A percentile compares a stretch with the other conserved stretches of the same genome.
phyloP scores from a whole-genome alignment of 495 filamentous ascomycete species.

The Lophium mytilinum region DNA sequence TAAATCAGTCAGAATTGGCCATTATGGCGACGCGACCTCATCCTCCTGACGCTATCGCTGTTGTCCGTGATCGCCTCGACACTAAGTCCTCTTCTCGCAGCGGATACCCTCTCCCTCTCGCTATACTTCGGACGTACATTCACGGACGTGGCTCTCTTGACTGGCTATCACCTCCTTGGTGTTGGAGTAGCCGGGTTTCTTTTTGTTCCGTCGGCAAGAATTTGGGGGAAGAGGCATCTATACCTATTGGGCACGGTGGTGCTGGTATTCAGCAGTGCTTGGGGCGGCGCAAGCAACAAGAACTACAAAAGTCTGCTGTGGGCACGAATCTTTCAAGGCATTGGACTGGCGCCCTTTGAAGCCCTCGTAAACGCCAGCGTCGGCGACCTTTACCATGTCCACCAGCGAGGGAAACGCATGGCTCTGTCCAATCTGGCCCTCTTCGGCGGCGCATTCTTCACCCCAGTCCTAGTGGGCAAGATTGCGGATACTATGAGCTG shows the following conservation, averaged over 20 bases:
- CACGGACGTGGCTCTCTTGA: conserved; percentile 68
- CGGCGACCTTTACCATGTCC: conserved; percentile 27
- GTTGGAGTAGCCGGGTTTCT: conserved; percentile 72
- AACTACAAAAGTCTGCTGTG: conserved; percentile 65
- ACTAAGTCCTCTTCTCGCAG: conserved; percentile 76
- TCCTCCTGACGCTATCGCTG: conserved; percentile 68
- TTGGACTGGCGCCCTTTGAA: conserved; percentile 40
- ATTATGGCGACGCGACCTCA: conserved; percentile 74
- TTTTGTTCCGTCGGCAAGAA: conserved; percentile 77
- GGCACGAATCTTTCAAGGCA: conserved; percentile 45
- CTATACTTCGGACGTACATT: conserved; percentile 53
- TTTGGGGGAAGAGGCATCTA: conserved; percentile 87
- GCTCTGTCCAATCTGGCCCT: conserved; percentile 80
- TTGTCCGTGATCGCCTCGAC: conserved; percentile 73
- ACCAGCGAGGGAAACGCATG: conserved; percentile 83
- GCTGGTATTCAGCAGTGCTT: conserved; percentile 61
- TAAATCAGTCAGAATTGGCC: conserved; percentile 70
- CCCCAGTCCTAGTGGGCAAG: conserved; percentile 78
- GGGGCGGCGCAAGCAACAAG: conserved; percentile 63
- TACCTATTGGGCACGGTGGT: conserved; percentile 74
- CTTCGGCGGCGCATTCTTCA: conserved; percentile 89
- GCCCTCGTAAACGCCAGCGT: conserved; percentile 39
- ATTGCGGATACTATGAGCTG: conserved; percentile 70
- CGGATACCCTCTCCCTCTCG: conserved; percentile 68
- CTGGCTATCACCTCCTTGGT: conserved; percentile 80